Conservation (phyloP, 192 early-diverging fungal genomes). For the Coemansia sp. region DNA sequence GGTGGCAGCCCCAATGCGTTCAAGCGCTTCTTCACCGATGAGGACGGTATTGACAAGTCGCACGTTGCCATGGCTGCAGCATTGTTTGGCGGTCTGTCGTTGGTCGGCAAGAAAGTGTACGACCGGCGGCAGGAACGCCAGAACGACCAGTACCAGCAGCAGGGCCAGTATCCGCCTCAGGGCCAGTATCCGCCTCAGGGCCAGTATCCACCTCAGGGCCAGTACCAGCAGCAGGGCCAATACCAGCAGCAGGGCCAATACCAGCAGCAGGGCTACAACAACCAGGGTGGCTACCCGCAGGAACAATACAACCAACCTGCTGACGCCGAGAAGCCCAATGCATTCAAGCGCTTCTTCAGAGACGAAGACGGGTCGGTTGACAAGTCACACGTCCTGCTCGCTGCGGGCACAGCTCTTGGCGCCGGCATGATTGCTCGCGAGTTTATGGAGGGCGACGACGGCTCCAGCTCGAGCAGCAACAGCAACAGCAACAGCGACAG, state of each 20-base stretch:
- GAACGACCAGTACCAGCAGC: slow-evolving; percentile 5
- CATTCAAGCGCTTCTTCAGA: slow-evolving; percentile 20
- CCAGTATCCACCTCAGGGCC: slow-evolving; percentile 16
- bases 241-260: no score
- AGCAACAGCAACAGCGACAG: not conserved
- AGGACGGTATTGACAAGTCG: slow-evolving; percentile 39
- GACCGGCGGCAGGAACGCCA: slow-evolving; percentile 19
- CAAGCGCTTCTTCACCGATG: slow-evolving; percentile 25
- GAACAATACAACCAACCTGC: not conserved
- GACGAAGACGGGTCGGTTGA: slow-evolving; percentile 26
- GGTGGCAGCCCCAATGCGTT: slow-evolving; percentile 9
- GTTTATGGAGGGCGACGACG: slow-evolving; percentile 9
- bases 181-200: slow-evolving; percentile 4
- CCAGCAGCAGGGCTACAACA: not conserved
- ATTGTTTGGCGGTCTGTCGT: slow-evolving; percentile 13
- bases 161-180: slow-evolving; percentile 5
- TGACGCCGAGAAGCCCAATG: slow-evolving; percentile 2
- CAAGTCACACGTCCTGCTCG: slow-evolving; percentile 20
- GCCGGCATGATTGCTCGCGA: slow-evolving; percentile 12
- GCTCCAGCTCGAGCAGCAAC: slow-evolving; percentile 9
- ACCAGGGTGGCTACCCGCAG: slow-evolving; percentile 8
- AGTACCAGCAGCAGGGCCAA: not conserved
- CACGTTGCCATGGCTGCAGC: slow-evolving; percentile 19
- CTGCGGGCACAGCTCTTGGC: not conserved
- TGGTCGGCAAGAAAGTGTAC: slow-evolving; percentile 29